phyloP scores from a whole-genome alignment of 495 filamentous ascomycete species.

The Aspergillus asperescens region DNA sequence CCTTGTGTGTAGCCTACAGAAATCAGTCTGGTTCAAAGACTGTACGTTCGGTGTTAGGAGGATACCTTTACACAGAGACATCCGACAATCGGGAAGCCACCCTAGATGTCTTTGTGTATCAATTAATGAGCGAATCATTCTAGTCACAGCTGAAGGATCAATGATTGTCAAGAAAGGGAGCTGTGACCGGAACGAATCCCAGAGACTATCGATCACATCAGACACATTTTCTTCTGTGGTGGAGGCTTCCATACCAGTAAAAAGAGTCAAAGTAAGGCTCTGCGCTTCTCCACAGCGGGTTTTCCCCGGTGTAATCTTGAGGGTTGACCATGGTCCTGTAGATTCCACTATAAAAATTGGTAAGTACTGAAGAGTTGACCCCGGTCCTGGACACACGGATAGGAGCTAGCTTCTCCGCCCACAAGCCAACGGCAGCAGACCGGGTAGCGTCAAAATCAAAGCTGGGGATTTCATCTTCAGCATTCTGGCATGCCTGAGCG shows the following conservation, averaged over 20 bases:
- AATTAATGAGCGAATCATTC: constrained; percentile 64
- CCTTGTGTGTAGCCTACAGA: constrained; percentile 54
- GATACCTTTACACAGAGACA: constrained; percentile 63
- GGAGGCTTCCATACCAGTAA: constrained; percentile 43
- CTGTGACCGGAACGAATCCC: constrained; percentile 62
- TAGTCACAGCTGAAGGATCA: constrained; percentile 55
- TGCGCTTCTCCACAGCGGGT: constrained; percentile 59
- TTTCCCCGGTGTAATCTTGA: constrained; percentile 70
- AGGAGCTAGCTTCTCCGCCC: constrained; percentile 53
- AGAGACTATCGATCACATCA: constrained; percentile 34
- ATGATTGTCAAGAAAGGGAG: constrained; percentile 63
- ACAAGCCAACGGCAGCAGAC: constrained; percentile 39
- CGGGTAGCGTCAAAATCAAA: constrained; percentile 40
- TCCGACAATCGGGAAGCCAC: constrained; percentile 61
- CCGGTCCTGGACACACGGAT: constrained; percentile 42
- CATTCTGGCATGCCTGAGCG: constrained; percentile 56
- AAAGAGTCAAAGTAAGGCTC: constrained; percentile 60
- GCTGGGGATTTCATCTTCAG: constrained; percentile 55
- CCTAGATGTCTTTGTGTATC: constrained; percentile 68
- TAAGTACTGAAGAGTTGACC: constrained; percentile 52
- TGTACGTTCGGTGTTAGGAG: not conserved
- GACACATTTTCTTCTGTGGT: not conserved
- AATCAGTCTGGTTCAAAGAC: not conserved
- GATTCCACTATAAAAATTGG: constrained; percentile 53
- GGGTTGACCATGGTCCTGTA: constrained; percentile 61